These are phyloP conservation scores for Pouteria campechiana DNA, from an alignment of 179 eudicot genomes.

Conservation along the genomic window DNA sequence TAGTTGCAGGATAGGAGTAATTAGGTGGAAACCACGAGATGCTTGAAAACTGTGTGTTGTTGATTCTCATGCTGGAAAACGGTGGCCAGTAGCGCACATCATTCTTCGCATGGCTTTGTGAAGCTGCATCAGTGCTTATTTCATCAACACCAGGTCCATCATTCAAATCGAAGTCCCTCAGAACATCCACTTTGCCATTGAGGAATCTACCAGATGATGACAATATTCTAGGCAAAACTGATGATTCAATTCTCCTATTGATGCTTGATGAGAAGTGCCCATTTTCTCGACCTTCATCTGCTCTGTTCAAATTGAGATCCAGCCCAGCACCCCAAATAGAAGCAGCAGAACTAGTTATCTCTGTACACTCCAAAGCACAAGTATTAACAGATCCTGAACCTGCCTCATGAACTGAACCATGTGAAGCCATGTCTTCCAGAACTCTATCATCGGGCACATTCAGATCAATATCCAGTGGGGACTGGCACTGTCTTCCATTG, in stretches of 20 bases:
- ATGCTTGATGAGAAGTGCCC: conserved; percentile 20
- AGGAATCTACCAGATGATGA: conserved; percentile 18
- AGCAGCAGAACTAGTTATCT: conserved; percentile 3
- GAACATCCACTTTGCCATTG: conserved; percentile 26
- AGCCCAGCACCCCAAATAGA: conserved; percentile 36
- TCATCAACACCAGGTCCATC: conserved; percentile 70
- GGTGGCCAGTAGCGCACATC: conserved; percentile 19
- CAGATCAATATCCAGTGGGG: conserved; percentile 57
- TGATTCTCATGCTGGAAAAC: conserved; percentile 37
- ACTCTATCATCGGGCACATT: conserved; percentile 72
- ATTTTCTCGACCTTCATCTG: conserved; percentile 50
- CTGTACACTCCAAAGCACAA: too few species aligned
- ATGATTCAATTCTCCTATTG: conserved; percentile 14
- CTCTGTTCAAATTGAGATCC: conserved; percentile 73
- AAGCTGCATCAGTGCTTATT: conserved; percentile 15
- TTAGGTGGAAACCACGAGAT: conserved; percentile 28
- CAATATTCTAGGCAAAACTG: conserved; percentile 14
- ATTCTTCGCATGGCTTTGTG: conserved; percentile 9
- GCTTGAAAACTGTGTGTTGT: conserved; percentile 25
- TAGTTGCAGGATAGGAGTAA: conserved; percentile 20
- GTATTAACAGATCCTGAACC: conserved; percentile 15
- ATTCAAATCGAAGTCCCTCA: conserved; percentile 78
- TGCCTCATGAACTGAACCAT: conserved; percentile 19
- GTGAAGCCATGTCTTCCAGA: conserved; percentile 36
- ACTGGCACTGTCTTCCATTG: conserved; percentile 26